phyloP scores from a whole-genome alignment of 495 filamentous ascomycete species.

The Tuber borchii region DNA sequence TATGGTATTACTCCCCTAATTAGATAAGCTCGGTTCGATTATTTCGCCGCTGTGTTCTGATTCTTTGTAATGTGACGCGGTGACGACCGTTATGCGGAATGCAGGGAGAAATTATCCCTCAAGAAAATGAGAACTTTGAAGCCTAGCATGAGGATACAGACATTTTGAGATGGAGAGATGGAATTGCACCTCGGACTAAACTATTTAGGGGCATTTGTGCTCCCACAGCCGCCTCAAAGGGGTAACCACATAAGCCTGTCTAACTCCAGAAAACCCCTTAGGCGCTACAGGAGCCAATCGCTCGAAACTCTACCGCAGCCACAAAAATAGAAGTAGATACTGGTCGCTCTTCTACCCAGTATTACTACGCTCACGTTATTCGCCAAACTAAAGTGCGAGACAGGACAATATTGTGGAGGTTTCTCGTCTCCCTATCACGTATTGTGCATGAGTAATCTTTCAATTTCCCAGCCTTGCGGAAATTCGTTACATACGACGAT shows the following conservation, averaged over 20 bases:
- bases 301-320: background rate
- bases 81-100: background rate
- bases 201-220: background rate
- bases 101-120: background rate
- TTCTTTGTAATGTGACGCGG: background rate
- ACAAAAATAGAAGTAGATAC: background rate
- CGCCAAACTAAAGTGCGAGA: conserved; percentile 1
- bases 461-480: background rate
- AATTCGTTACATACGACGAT: background rate
- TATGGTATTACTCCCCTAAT: background rate
- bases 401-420: background rate
- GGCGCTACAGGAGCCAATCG: background rate
- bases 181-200: background rate
- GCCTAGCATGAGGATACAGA: background rate
- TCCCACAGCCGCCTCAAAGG: background rate
- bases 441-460: background rate
- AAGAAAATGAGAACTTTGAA: background rate
- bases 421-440: background rate
- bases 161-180: background rate
- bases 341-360: background rate
- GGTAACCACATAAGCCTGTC: background rate
- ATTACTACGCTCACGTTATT: conserved; percentile 6
- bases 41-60: background rate
- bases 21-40: background rate
- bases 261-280: background rate